Evolutionary conservation across 2,329 filamentous ascomycete genomes (phyloP), one percentile per base, ranked within the genome.

Genomic region (Paracorniculantispora psalliotae): DNA sequence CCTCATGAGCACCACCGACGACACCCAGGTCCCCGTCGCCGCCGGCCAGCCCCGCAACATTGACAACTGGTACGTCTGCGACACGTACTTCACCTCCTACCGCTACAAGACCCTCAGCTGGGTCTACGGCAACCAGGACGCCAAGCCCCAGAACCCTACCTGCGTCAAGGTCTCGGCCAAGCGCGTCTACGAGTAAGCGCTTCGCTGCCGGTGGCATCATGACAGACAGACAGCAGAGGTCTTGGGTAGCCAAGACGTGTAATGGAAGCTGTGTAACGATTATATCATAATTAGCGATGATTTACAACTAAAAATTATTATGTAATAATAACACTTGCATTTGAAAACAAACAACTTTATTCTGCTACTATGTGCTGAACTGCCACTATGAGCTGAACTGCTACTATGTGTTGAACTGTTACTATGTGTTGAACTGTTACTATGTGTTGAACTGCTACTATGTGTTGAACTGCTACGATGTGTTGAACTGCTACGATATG

Each of bases 101-200:
- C 51, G 51, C 19, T 59, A 59, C 58, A 59, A 56, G 44, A 56
- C 51, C 35, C 50, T 59, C 47, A 55, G 58, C 58, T 59, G 51
- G 58, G 51, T 59, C 35, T 59, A 59, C 28, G 58, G 58, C 35
- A 55, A 37, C 33, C 7, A 37, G 6, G 33, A 37, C 15, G 58
- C 43, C 21, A 28, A 15, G 19, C 46, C 58, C 28, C 58, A 59
- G 46, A 59, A 59, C 58, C 58, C 58, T 28, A 59, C 43, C n/a
- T 59, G 58, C 39, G 58, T 59, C 58, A 56, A 50, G 44, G 58
- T 59, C 37, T 41, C 46, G 19, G 58, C 50, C 26, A 50, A 28
- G 51, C 58, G 58, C 44, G 41, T 55, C 19, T 59, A 35, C 10
- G 51, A 59, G 51, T 55, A 56, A 43, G 19, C 12, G 7, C 17